phyloP scores from a whole-genome alignment of 2,329 filamentous ascomycete genomes.

The Acrocalymma vagum region DNA sequence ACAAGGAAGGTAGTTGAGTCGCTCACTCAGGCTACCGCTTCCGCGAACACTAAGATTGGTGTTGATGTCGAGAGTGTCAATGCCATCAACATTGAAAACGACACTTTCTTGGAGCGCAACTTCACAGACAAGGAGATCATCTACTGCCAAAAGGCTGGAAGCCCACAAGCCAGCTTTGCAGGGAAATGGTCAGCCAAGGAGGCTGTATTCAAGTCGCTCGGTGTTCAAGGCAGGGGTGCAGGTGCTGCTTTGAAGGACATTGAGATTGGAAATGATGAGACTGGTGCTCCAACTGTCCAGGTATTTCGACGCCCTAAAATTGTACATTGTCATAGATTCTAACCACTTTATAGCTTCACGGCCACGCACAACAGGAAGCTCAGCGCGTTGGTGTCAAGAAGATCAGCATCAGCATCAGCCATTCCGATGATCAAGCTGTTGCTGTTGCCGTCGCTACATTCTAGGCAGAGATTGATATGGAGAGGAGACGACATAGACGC shows the following conservation, averaged over 20 bases:
- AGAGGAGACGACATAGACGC: no score
- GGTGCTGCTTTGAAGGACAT: constrained; percentile 94
- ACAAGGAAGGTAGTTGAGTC: constrained; percentile 81
- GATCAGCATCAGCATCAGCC: constrained; percentile 93
- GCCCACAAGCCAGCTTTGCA: constrained; percentile 88
- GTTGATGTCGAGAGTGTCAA: constrained; percentile 92
- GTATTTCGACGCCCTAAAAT: constrained; percentile 67
- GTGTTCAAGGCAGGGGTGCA: constrained; percentile 84
- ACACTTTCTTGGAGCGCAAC: constrained; percentile 93
- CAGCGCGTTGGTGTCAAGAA: constrained; percentile 86
- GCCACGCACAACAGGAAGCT: constrained; percentile 83
- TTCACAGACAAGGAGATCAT: constrained; percentile 85
- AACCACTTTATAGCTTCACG: constrained; percentile 72
- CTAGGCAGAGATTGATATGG: constrained; percentile 53
- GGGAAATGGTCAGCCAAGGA: constrained; percentile 98
- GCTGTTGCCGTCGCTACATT: constrained; percentile 89
- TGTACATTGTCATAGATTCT: constrained; percentile 12
- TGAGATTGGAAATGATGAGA: constrained; percentile 84
- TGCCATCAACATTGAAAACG: constrained; percentile 90
- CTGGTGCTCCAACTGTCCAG: constrained; percentile 82
- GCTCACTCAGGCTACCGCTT: constrained; percentile 71
- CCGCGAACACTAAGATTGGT: constrained; percentile 77
- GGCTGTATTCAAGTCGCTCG: constrained; percentile 96
- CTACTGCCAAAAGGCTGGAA: constrained; percentile 84
- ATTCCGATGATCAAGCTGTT: constrained; percentile 92